phyloP scores from a whole-genome alignment of 2,329 filamentous ascomycete genomes.

The Xylariales sp. region DNA sequence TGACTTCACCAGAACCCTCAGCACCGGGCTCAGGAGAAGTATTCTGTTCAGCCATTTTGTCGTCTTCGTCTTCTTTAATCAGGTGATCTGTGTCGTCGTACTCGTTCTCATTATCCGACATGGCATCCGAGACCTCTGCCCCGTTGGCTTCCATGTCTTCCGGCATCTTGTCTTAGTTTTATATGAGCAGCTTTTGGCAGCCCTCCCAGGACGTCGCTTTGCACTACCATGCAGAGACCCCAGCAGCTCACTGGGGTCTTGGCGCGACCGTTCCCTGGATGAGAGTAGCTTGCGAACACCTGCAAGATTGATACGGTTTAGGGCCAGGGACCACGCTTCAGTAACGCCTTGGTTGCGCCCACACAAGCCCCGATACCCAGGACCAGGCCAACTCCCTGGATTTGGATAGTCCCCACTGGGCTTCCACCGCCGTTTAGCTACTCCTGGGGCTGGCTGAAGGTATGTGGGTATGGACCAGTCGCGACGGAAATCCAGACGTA shows the following conservation, averaged over 20 bases:
- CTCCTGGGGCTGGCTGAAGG: slow-evolving; percentile 18
- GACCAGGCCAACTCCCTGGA: background rate
- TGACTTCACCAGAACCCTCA: slow-evolving; percentile 44
- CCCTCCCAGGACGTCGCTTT: background rate
- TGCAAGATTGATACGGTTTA: slow-evolving; percentile 22
- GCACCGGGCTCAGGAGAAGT: slow-evolving; percentile 37
- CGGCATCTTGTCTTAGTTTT: slow-evolving; percentile 52
- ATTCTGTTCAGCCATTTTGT: slow-evolving; percentile 48
- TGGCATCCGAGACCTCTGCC: slow-evolving; percentile 52
- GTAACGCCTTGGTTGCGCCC: background rate
- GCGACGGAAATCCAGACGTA: slow-evolving; percentile 18
- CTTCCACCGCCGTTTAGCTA: slow-evolving; percentile 20
- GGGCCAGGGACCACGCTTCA: slow-evolving; percentile 13
- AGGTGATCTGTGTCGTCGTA: slow-evolving; percentile 41
- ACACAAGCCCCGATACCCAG: background rate
- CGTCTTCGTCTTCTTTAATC: slow-evolving; percentile 42
- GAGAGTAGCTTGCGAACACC: slow-evolving; percentile 22
- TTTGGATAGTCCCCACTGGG: background rate
- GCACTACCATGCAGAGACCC: slow-evolving; percentile 12
- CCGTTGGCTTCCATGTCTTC: slow-evolving; percentile 49
- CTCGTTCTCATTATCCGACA: slow-evolving; percentile 58
- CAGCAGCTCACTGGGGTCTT: slow-evolving; percentile 16
- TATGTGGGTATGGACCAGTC: slow-evolving; percentile 23
- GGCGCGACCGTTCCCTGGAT: slow-evolving; percentile 25
- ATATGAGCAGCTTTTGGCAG: slow-evolving; percentile 33